Evolutionary conservation across 2,329 filamentous ascomycete species (phyloP), one percentile per base, ranked within the genome.

Genomic region (Onygenales sp.): DNA sequence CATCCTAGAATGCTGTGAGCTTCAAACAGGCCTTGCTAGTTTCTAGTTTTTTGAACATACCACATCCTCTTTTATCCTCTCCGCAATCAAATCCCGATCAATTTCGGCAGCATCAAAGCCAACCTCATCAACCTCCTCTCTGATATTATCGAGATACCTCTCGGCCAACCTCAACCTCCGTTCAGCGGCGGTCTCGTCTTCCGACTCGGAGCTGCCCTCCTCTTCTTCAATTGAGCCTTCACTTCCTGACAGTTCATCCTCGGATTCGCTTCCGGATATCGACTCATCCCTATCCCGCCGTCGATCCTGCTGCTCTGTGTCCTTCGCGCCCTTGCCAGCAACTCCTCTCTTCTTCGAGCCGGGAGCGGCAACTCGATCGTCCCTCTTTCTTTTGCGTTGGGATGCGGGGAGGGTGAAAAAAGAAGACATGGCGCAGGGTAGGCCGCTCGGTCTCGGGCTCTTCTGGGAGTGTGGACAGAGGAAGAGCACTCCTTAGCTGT

Each of bases 21-120:
- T 27, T 27, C 21, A 27, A 27, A 27, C 21, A 5, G 21, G 21
- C 3, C 21, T 27, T 27, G 21, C 21, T 27, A 27, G 21, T 27
- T 27, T 27, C 5, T 27, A 1, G 21, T 27, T 27, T 39, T 7
- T 39, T 53, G 33, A 51, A 69, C 72, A 61, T 73, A 75, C 85
- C 43, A 93, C 88, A 67, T 97, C 93, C 72, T 96, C 89, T 70
- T 92, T 84, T 62, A 98, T 75, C 61, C 91, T 78, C 69, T 95
- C 88, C 43, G 92, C 90, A 63, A 98, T 91, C 62, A 96, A 75
- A 66, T 98, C 93, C 55, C 86, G 80, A 72, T 97, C 93, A 55
- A 98, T 87, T 51, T 97, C 89, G 61, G 86, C 90, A 7, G 93
- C 93, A 71, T 98, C 90, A 65, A 97, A 98, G 41, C 90, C 93